Percentiles rank a stretch among this genome's conserved stretches.
These are phyloP conservation scores for Cryptococcus depauperatus DNA, from an alignment of 1,284 basidiomycete species.

Conservation along the genomic window DNA sequence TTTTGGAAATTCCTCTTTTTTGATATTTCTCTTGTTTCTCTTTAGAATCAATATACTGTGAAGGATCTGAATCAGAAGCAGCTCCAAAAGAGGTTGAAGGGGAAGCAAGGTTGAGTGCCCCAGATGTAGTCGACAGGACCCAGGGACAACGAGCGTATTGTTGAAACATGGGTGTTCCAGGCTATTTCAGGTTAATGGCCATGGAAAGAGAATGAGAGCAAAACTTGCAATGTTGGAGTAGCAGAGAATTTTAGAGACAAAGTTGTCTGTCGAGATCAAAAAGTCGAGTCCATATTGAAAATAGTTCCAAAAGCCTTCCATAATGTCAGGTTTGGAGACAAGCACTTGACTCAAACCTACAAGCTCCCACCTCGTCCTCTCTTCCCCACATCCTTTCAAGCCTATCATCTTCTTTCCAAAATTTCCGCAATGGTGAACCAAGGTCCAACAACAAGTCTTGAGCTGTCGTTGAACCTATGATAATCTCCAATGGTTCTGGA, in stretches of 20 bases:
- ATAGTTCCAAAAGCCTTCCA: constrained; percentile 72
- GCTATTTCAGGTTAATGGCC: constrained; percentile 48
- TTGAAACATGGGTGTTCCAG: constrained; percentile 77
- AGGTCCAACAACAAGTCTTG: constrained; percentile 71
- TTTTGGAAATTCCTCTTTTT: background rate
- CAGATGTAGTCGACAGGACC: constrained; percentile 51
- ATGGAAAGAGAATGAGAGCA: background rate
- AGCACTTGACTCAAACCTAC: constrained; percentile 1
- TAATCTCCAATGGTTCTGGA: constrained; percentile 53
- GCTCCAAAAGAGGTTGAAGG: constrained; percentile 20
- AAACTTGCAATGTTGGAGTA: constrained; percentile 72
- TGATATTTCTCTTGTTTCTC: constrained; percentile 1
- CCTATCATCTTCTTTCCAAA: constrained; percentile 79
- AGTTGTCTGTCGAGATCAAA: constrained; percentile 55
- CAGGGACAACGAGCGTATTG: constrained; percentile 81
- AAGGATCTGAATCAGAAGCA: constrained; percentile 1
- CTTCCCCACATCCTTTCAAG: constrained; percentile 49
- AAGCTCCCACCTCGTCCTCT: constrained; percentile 5
- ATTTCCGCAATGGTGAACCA: constrained; percentile 65
- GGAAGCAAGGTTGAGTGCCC: constrained; percentile 20
- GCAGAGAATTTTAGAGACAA: constrained; percentile 72
- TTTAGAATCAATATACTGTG: background rate
- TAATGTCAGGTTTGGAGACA: background rate
- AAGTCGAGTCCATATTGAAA: constrained; percentile 82
- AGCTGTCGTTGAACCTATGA: constrained; percentile 69